Conservation (phyloP, 1,284 basidiomycete genomes). For the Marasmius tenuissimus region DNA sequence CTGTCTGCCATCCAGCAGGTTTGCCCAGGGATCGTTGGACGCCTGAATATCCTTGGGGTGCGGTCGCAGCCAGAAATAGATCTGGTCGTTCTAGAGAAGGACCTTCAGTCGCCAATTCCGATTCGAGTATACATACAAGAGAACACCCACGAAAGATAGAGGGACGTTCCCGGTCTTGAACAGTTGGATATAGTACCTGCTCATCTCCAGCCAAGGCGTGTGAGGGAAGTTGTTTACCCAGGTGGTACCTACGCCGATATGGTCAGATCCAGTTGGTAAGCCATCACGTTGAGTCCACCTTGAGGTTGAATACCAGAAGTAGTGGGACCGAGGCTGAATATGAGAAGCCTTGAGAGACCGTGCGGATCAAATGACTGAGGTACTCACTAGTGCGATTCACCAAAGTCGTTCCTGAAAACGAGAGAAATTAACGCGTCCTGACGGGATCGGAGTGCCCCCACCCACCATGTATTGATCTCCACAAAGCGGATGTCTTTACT, state of each 20-base stretch:
- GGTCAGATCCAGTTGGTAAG: background rate
- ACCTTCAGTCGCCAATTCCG: background rate
- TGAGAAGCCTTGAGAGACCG: background rate
- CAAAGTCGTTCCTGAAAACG: constrained; percentile 37
- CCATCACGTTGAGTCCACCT: background rate
- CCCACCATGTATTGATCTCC: constrained; percentile 43
- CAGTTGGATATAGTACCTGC: constrained; percentile 55
- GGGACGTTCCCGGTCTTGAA: constrained; percentile 70
- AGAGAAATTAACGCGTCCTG: background rate
- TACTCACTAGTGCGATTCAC: constrained; percentile 40
- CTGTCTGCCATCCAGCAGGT: constrained; percentile 44
- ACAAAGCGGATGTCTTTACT: constrained; percentile 38
- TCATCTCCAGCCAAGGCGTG: constrained; percentile 45
- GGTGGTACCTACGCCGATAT: constrained; percentile 25
- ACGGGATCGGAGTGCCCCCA: background rate
- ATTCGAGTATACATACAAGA: constrained; percentile 25
- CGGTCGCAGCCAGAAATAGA: constrained; percentile 64
- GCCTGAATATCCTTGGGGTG: constrained; percentile 50
- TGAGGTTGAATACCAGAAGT: constrained; percentile 12
- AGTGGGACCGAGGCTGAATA: constrained; percentile 7
- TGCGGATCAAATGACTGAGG: background rate
- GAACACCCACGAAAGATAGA: constrained; percentile 37
- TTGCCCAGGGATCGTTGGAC: constrained; percentile 33
- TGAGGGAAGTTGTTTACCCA: constrained; percentile 37
- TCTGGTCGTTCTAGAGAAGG: constrained; percentile 42